Evolutionary conservation across 148 eudicot species (phyloP).

Genomic region (Rhododendron ferrugineum): DNA sequence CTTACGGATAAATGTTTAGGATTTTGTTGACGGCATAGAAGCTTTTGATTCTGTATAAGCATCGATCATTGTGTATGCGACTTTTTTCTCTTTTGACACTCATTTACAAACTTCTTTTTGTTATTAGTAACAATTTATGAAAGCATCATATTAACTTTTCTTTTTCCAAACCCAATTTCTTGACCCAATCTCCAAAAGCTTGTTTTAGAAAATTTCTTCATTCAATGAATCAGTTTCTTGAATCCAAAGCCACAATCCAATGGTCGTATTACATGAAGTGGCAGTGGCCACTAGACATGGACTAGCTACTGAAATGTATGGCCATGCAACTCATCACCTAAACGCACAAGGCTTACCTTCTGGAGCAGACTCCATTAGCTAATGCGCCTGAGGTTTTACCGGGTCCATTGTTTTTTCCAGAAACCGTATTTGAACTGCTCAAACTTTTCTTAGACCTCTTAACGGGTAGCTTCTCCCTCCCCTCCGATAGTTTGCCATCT

Average conservation of each 20-base stretch:
- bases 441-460: constrained; percentile 92
- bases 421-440: constrained; percentile 87
- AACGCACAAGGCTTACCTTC: constrained; percentile 45
- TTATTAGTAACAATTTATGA: neutral
- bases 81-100: neutral
- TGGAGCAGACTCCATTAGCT: constrained; percentile 68
- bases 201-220: neutral
- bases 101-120: neutral
- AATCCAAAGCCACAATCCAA: neutral
- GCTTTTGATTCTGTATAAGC: neutral
- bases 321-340: neutral
- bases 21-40: neutral
- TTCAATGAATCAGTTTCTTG: neutral
- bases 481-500: constrained; percentile 73
- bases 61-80: neutral
- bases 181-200: neutral
- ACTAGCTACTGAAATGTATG: neutral
- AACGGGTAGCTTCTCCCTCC: constrained; percentile 84
- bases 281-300: neutral
- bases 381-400: constrained; percentile 57
- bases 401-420: constrained; percentile 66
- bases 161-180: neutral
- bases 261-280: neutral
- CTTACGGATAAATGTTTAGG: neutral
- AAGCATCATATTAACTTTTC: neutral